Evolutionary conservation across 2,329 filamentous ascomycete genomes (phyloP), one percentile per base, ranked within the genome.

Genomic region (Aspergillus sojae): DNA sequence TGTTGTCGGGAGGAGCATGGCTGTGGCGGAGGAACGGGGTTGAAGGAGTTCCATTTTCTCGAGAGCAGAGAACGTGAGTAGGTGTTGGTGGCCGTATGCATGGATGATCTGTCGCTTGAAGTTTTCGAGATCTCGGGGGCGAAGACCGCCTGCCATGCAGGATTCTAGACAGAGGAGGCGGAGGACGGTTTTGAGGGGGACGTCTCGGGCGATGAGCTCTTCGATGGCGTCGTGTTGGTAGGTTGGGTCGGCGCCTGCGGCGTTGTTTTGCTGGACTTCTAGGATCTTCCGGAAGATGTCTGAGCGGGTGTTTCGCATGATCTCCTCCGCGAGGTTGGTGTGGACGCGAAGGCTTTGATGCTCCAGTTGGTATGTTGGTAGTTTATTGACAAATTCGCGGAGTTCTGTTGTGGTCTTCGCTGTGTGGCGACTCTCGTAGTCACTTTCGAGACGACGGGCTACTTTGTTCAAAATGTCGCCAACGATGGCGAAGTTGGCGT

Each of bases 401-500:
- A 99, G 87, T 76, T 99, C 95, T 4, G 93, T 89, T 21, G 95
- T 93, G 1, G 92, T 94, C 76, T 95, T 96, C 5, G 92, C 91
- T 56, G 88, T 88, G 76, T 97, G 92, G 65, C 94, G 91, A 67
- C 86, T 91, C 74, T 98, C 93, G 75, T 96, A 96, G 73, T 97
- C 94, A 70, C 83, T 92, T 72, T 91, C 91, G 28, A 99, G 82
- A 14, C 94, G 89, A 34, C 93, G 89, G 5, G 95, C 96, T 14
- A 96, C 91, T 75, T 94, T 94, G 78, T 97, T 97, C 65, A 99
- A 84, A 10, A 96, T 82, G 58, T 88, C 89, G 16, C 95, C 95
- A 45, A 99, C 93, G 60, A 97, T 93, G 41, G 94, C 94, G 76
- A 98, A 99, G 75, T 99, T 99, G 46, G 92, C 89, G 75, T 98